Evolutionary conservation across 164 flowering plant species (phyloP).

Genomic region (Magnolia kwangsiensis): DNA sequence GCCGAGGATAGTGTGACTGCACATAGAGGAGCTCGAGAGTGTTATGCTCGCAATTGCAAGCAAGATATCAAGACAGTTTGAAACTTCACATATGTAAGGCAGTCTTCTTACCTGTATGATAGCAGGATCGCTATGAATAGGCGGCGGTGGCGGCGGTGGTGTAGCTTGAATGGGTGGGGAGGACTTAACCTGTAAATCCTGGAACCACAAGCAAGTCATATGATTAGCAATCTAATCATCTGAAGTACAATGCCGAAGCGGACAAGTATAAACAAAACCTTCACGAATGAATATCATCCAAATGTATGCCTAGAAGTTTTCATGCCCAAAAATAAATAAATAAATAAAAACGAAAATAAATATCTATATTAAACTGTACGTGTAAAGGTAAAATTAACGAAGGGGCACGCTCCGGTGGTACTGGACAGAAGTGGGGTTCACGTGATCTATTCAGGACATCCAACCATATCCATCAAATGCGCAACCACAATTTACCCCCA

Average conservation of each 20-base stretch:
- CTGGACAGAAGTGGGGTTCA: no score
- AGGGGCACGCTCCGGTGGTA: no score
- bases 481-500: no score
- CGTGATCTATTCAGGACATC: no score
- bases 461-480: no score
- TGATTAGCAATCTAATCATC: background rate
- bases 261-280: no score
- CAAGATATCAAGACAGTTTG: background rate
- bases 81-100: background rate
- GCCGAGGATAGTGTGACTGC: constrained; percentile 87
- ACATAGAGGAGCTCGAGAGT: constrained; percentile 6
- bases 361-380: no score
- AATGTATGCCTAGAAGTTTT: no score
- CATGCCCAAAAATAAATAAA: no score
- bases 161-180: constrained; percentile 67
- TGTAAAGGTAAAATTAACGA: no score
- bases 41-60: background rate
- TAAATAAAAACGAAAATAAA: no score
- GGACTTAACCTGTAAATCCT: constrained; percentile 92
- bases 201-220: constrained; percentile 19
- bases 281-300: no score
- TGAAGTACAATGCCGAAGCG: background rate
- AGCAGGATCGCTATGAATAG: constrained; percentile 79
- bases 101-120: constrained; percentile 65
- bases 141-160: constrained; percentile 34